Base-by-base conservation (phyloP, 192 early-diverging fungal species). In the Funneliformis mosseae region DNA sequence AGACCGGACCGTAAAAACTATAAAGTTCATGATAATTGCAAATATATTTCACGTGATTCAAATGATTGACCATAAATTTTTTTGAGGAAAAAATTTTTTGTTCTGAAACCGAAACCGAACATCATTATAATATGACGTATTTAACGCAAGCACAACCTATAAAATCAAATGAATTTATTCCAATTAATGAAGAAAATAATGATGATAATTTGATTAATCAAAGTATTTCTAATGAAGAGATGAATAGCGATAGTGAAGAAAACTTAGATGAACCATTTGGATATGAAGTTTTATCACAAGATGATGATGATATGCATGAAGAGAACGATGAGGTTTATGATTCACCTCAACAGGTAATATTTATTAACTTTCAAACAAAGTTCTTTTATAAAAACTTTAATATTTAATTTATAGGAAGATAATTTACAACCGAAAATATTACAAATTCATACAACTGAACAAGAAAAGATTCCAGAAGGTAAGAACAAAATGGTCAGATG, bases 391-490 rank as follows among this genome's bases (percentile, higher is more conserved):
- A 55, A 55, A 3, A 55, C 16, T 18, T 55, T 55, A 55, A 55
- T 18, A 55, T 55, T 55, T 55, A 55, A 55, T 18, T 55, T 0
- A 55, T 55, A 55, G 50, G 50, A 55, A 55, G 50, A 7, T 45
- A 45, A 10, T 45, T 45, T 45, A 55, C 28, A 23, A 70, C 68
- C 68, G 25, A 38, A 70, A 43, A 33, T 43, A 41, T 70, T 70
- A 70, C 68, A 70, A 25, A 70, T 70, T 42, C 9, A n/a, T 45
- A 16, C 68, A 4, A 42, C 11, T 70, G 39, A 70, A 43, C 38
- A 70, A 23, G 68, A 70, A 45, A 70, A 42, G 43, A 70, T 70
- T 23, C 8, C 68, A 9, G 68, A 70, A 23, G 68, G 68, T 70
- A 43, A 70, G 42, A 33, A 38, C 1, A 2, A 66, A n/a, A 41